A percentile compares a stretch with the other conserved stretches of the same genome.
These are phyloP conservation scores for Backusella australiensis DNA, from an alignment of 192 early-diverging fungal species.

Conservation along the genomic window DNA sequence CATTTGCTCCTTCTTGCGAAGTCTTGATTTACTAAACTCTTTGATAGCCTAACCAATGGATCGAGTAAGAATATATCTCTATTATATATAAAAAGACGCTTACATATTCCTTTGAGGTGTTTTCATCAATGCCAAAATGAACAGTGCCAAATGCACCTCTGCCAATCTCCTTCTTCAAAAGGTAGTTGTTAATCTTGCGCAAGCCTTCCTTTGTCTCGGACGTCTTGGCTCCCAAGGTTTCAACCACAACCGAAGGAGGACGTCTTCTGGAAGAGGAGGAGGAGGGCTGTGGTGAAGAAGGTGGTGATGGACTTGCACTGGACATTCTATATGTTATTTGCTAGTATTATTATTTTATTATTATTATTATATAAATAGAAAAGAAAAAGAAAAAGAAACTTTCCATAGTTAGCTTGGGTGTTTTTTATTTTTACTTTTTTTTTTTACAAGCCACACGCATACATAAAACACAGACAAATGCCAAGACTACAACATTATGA, in stretches of 20 bases:
- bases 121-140: constrained; percentile 62
- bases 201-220: constrained; percentile 68
- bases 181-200: constrained; percentile 83
- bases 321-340: not conserved
- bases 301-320: constrained; percentile 6
- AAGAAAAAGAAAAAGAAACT: not conserved
- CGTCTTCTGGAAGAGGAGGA: constrained; percentile 7
- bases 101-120: constrained; percentile 57
- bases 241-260: constrained; percentile 37
- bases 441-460: not conserved
- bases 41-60: constrained; percentile 72
- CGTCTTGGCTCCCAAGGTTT: constrained; percentile 59
- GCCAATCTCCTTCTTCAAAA: constrained; percentile 75
- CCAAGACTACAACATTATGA: not conserved
- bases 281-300: not conserved
- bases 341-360: not conserved
- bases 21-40: constrained; percentile 86
- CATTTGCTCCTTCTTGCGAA: constrained; percentile 69
- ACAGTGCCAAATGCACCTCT: constrained; percentile 90
- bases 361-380: not conserved
- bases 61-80: no score
- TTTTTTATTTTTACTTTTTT: not conserved
- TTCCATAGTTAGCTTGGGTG: not conserved
- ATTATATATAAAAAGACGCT: not conserved
- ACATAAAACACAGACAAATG: not conserved